Base-by-base conservation (phyloP, 2,329 filamentous ascomycete species). In the Phialophora verrucosa region DNA sequence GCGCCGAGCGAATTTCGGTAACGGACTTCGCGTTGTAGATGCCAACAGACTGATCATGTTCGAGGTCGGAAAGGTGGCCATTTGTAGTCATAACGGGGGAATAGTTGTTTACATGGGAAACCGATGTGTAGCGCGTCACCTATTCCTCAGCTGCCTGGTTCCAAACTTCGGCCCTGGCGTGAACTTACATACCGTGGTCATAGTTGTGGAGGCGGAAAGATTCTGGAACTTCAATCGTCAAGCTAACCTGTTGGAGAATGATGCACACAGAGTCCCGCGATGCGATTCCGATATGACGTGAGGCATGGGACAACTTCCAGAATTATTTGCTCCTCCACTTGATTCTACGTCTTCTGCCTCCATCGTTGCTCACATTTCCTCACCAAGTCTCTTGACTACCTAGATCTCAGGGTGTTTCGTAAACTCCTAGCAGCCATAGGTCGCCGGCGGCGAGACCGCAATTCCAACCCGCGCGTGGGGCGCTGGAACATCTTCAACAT, bases 1-100 rank as follows among this genome's bases (percentile, higher is more conserved):
- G 87, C 62, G 90, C 88, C 67, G 89, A 86, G 75, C 90, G 90
- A 76, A 99, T 90, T 70, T 96, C 91, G 71, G 90, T 85, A 71
- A 93, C 84, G 73, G 88, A 91, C 72, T 86, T 85, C 73, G 91
- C 91, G 81, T 89, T 86, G 80, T 87, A 88, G 75, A 95, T 83
- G 74, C 78, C 75, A 42, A 73, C 66, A 17, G 70, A 23, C n/a
- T 68, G 49, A 23, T 63, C 59, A 11, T 59, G 5, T 2, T 70
- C 68, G 17, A 42, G 10, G n/a, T 51, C 57, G 35, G 60, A 56
- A 10, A 62, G 27, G 61, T 64, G 68, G 56, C 63, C 65, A 64
- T 70, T 68, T 31, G 60, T 23, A 25, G 53, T 66, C 68, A 70
- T 70, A 31, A 29, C 53, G n/a, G 31, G 35, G 3, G 49, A 27